Evolutionary conservation across 148 eudicot species (phyloP).

Genomic region (Pharnaceum exiguum): DNA sequence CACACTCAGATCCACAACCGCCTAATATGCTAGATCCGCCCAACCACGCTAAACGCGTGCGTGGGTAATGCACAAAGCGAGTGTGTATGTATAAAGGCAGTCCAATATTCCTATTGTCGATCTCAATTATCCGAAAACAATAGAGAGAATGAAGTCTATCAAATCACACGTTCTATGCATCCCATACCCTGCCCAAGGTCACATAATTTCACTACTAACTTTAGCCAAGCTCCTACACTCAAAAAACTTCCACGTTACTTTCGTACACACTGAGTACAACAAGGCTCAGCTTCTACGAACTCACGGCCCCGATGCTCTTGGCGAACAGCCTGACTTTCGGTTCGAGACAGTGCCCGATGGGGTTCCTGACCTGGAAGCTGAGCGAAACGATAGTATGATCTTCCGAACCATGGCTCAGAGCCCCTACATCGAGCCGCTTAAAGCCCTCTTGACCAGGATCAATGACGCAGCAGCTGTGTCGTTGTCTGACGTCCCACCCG

Average conservation of each 20-base stretch:
- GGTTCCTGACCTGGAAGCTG: conserved; percentile 1
- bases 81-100: too few species aligned
- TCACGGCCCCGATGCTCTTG: not conserved
- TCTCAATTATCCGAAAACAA: too few species aligned
- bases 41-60: too few species aligned
- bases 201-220: conserved; percentile 15
- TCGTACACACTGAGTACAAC: conserved; percentile 5
- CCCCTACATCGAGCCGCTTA: not conserved
- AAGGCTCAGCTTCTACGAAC: conserved; percentile 3
- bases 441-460: not conserved
- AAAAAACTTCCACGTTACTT: conserved; percentile 11
- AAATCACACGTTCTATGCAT: conserved; percentile 15
- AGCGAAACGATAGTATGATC: conserved; percentile 1
- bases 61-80: too few species aligned
- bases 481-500: conserved; percentile 3
- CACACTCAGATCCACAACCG: too few species aligned
- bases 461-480: not conserved
- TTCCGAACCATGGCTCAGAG: not conserved
- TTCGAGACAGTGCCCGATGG: conserved; percentile 3
- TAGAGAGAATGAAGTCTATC: too few species aligned
- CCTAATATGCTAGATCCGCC: too few species aligned
- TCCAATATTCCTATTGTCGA: too few species aligned
- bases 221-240: conserved; percentile 16
- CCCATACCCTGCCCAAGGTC: conserved; percentile 20
- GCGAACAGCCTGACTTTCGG: conserved; percentile 3